Conservation (phyloP, 2,329 filamentous ascomycete species). For the Ilyonectria robusta region DNA sequence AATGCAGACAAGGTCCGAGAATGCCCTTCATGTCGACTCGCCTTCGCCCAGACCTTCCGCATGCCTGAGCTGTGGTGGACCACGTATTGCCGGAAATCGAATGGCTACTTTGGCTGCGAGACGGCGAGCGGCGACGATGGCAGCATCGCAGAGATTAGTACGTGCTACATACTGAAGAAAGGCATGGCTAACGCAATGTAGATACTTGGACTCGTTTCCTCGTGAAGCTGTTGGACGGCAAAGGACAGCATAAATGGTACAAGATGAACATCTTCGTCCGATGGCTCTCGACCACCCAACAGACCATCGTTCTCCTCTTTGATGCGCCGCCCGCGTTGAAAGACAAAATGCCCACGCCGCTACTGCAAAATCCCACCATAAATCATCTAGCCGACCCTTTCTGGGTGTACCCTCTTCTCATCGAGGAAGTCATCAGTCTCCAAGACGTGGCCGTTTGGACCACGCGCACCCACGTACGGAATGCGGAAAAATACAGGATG, state of each 20-base stretch:
- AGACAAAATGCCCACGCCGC: not conserved
- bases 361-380: not conserved
- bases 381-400: not conserved
- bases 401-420: constrained; percentile 12
- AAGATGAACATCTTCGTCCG: constrained; percentile 17
- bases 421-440: constrained; percentile 2
- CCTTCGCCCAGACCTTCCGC: constrained; percentile 5
- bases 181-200: not conserved
- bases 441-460: constrained; percentile 49
- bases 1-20: constrained; percentile 49
- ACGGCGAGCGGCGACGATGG: not conserved
- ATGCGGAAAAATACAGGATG: constrained; percentile 47
- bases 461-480: constrained; percentile 53
- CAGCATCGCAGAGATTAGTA: not conserved
- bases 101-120: constrained; percentile 24
- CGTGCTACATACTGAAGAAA: constrained; percentile 30
- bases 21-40: constrained; percentile 45
- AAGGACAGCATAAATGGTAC: constrained; percentile 4
- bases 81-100: constrained; percentile 5
- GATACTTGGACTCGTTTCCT: constrained; percentile 18
- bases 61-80: constrained; percentile 20
- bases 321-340: not conserved
- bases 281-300: constrained; percentile 6
- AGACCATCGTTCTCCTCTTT: constrained; percentile 12
- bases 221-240: constrained; percentile 45